Percentiles rank a stretch among this genome's conserved stretches.
Evolutionary conservation across 306 rosid genomes (phyloP).

Genomic region (Quercus aquifolioides): DNA sequence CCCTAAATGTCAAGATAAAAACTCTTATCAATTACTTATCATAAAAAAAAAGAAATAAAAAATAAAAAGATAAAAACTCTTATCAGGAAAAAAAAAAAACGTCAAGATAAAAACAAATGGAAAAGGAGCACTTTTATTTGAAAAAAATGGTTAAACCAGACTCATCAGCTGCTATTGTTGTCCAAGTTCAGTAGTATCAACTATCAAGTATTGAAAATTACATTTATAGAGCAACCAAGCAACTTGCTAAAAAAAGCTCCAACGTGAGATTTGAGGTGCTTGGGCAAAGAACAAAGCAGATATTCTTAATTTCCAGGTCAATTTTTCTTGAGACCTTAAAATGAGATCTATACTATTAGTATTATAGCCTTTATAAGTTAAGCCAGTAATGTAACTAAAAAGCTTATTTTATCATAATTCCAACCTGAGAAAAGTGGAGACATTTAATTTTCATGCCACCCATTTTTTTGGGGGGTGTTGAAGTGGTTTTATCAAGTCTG

Average conservation of each 20-base stretch:
- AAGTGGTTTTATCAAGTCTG: neutral
- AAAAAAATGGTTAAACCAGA: neutral
- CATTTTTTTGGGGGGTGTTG: neutral
- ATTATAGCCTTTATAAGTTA: neutral
- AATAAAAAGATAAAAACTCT: no score
- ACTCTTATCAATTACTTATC: neutral
- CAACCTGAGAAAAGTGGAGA: neutral
- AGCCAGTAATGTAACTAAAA: neutral
- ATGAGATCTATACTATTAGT: neutral
- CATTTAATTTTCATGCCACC: neutral
- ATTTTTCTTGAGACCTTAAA: neutral
- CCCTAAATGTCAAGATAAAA: neutral
- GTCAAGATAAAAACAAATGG: neutral
- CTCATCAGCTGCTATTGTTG: no score
- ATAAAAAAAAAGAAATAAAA: no score
- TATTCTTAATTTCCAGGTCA: neutral
- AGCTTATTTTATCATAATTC: neutral
- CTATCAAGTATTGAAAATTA: no score
- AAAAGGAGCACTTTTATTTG: neutral
- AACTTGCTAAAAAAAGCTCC: neutral
- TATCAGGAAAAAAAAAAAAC: neutral
- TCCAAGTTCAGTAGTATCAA: no score
- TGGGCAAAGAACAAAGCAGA: neutral
- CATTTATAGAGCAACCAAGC: no score
- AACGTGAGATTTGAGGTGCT: neutral